Evolutionary conservation across 352 stramenopile genomes (phyloP).

Genomic region (Phytophthora fragariaefolia): DNA sequence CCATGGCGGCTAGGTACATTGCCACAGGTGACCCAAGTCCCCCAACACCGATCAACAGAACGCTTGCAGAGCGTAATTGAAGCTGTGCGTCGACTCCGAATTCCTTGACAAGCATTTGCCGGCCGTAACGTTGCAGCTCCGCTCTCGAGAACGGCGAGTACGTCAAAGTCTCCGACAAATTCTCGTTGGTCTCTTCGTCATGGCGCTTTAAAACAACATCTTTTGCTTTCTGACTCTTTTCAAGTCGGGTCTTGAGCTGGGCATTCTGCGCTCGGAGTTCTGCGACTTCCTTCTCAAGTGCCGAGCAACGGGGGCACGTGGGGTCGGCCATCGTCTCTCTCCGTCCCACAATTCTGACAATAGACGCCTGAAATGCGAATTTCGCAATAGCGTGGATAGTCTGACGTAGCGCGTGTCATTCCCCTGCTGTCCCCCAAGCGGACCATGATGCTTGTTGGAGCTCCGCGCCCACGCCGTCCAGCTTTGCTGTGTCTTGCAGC

Average conservation of each 20-base stretch:
- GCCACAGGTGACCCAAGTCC: slow-evolving; percentile 96
- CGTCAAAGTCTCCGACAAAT: slow-evolving; percentile 14
- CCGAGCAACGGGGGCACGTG: slow-evolving; percentile 37
- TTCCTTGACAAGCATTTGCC: slow-evolving; percentile 94
- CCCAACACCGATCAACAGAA: slow-evolving; percentile 94
- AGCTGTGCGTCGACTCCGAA: slow-evolving; percentile 92
- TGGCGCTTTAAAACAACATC: not conserved
- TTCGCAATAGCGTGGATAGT: slow-evolving; percentile 21
- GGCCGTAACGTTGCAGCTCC: slow-evolving; percentile 91
- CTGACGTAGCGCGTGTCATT: slow-evolving; percentile 31
- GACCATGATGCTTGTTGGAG: slow-evolving; percentile 24
- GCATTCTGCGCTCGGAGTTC: slow-evolving; percentile 38
- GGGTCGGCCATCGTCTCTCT: slow-evolving; percentile 1
- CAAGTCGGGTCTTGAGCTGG: slow-evolving; percentile 29
- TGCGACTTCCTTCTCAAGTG: slow-evolving; percentile 31
- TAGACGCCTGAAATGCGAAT: slow-evolving; percentile 8
- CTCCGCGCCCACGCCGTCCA: slow-evolving; percentile 13
- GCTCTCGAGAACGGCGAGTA: slow-evolving; percentile 55
- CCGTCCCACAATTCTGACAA: slow-evolving; percentile 17
- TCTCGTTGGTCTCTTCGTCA: slow-evolving; percentile 2
- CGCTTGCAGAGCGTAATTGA: slow-evolving; percentile 71
- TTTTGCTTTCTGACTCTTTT: not conserved
- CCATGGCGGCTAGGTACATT: slow-evolving; percentile 95
- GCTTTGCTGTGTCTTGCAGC: slow-evolving; percentile 11
- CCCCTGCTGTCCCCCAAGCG: not conserved